phyloP scores from a whole-genome alignment of 345 rosid species.

The Schrenkiella parvula region DNA sequence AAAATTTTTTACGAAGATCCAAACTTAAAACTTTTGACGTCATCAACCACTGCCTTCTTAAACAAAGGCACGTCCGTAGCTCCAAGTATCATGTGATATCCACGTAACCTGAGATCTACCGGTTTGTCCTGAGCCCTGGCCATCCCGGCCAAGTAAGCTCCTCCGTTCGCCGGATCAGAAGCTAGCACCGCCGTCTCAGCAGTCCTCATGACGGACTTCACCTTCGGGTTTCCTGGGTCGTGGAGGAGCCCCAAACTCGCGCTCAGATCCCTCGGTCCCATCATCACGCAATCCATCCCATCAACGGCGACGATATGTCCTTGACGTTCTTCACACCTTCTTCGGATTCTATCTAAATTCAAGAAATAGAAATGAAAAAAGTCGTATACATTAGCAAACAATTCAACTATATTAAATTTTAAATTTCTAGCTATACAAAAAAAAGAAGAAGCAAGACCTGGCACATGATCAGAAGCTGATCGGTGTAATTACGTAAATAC shows the following conservation, averaged over 20 bases:
- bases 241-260: slow-evolving; percentile 74
- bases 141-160: slow-evolving; percentile 63
- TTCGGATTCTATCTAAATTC: slow-evolving; percentile 43
- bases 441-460: slow-evolving; percentile 37
- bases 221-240: slow-evolving; percentile 72
- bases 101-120: slow-evolving; percentile 44
- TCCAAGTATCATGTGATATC: slow-evolving; percentile 69
- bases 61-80: slow-evolving; percentile 56
- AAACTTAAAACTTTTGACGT: slow-evolving; percentile 54
- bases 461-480: slow-evolving; percentile 66
- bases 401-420: too few relatives aligned
- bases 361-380: background rate
- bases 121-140: slow-evolving; percentile 61
- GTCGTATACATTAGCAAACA: too few relatives aligned
- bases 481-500: slow-evolving; percentile 46
- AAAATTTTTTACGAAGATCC: slow-evolving; percentile 13
- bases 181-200: slow-evolving; percentile 68
- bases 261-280: slow-evolving; percentile 87
- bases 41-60: slow-evolving; percentile 57
- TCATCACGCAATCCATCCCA: slow-evolving; percentile 81
- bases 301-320: slow-evolving; percentile 63
- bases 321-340: slow-evolving; percentile 54
- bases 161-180: slow-evolving; percentile 30
- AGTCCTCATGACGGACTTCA: slow-evolving; percentile 41
- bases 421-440: background rate